phyloP scores from a whole-genome alignment of 1,139 yeast species.

The Lodderomyces parapsilosis region DNA sequence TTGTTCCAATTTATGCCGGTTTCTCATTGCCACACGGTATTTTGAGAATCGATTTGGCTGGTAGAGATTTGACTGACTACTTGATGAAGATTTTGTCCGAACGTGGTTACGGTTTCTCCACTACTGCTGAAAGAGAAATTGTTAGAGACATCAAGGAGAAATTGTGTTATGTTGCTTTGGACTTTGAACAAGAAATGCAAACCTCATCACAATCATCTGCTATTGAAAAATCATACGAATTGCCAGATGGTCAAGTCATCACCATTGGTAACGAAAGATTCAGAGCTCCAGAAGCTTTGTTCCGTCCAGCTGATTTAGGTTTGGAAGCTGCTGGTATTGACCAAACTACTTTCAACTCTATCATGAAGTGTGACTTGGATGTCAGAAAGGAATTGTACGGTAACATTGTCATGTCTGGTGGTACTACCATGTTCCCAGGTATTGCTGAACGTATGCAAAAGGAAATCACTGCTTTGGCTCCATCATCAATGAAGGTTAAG shows the following conservation, averaged over 20 bases:
- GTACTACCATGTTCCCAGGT: conserved; percentile 99
- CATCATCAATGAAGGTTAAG: conserved; percentile 99
- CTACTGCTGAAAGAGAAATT: conserved; percentile 99
- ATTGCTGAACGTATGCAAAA: conserved; percentile 99
- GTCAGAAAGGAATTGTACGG: conserved; percentile 99
- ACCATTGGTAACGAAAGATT: conserved; percentile 99
- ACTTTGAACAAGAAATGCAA: conserved; percentile 97
- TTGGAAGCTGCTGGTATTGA: conserved; percentile 99
- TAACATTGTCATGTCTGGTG: conserved; percentile 99
- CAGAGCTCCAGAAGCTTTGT: conserved; percentile 99
- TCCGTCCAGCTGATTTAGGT: conserved; percentile 98
- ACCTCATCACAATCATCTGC: conserved; percentile 98
- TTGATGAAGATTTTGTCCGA: conserved; percentile 97
- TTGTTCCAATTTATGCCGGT: conserved; percentile 99
- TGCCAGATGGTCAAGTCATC: conserved; percentile 99
- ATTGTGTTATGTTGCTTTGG: conserved; percentile 96
- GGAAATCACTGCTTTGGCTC: conserved; percentile 99
- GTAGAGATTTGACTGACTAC: conserved; percentile 98
- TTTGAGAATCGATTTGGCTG: conserved; percentile 98
- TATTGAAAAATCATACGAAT: conserved; percentile 97
- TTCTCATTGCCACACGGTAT: conserved; percentile 99
- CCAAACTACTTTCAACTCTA: conserved; percentile 98
- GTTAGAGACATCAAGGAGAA: conserved; percentile 99
- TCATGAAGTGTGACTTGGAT: conserved; percentile 98
- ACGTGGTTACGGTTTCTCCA: conserved; percentile 98